Evolutionary conservation across 2,329 filamentous ascomycete species (phyloP).

Genomic region (Pleurostoma richardsiae): DNA sequence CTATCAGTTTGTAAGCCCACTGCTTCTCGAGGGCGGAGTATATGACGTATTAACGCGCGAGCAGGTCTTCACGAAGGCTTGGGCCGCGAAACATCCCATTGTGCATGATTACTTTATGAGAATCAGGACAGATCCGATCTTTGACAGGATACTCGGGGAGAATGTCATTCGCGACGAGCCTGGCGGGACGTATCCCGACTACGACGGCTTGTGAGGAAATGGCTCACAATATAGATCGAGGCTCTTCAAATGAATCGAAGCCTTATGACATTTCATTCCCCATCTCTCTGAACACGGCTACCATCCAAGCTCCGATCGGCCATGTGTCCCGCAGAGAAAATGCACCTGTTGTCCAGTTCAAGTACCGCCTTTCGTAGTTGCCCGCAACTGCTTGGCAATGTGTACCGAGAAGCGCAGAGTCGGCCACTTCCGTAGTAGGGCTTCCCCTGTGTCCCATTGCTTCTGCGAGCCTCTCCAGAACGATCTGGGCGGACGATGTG

Average conservation of each 20-base stretch:
- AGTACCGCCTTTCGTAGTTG: conserved; percentile 4
- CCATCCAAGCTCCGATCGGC: conserved; percentile 6
- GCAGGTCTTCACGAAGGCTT: conserved; percentile 13
- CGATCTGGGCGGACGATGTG: conserved; percentile 2
- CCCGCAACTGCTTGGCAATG: not conserved
- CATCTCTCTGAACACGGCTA: conserved; percentile 5
- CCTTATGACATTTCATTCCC: not conserved
- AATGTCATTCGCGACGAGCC: conserved; percentile 7
- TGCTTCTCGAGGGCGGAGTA: no score
- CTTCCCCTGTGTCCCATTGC: not conserved
- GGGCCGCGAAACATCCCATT: conserved; percentile 11
- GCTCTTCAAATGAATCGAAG: not conserved
- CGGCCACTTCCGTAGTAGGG: not conserved
- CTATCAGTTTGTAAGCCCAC: conserved; percentile 11
- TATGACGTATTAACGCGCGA: no score
- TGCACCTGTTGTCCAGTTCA: conserved; percentile 6
- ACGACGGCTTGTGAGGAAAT: conserved; percentile 1
- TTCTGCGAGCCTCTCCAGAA: conserved; percentile 4
- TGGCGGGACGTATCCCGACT: conserved; percentile 9
- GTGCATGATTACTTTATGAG: conserved; percentile 13
- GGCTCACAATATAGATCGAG: no score
- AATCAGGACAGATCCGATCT: conserved; percentile 11
- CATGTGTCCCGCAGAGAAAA: conserved; percentile 5
- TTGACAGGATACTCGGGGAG: conserved; percentile 8
- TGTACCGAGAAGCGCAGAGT: not conserved